Evolutionary conservation across 75 land plant genomes (phyloP), one percentile per base, ranked within the genome.

Genomic region (Pinus taeda): DNA sequence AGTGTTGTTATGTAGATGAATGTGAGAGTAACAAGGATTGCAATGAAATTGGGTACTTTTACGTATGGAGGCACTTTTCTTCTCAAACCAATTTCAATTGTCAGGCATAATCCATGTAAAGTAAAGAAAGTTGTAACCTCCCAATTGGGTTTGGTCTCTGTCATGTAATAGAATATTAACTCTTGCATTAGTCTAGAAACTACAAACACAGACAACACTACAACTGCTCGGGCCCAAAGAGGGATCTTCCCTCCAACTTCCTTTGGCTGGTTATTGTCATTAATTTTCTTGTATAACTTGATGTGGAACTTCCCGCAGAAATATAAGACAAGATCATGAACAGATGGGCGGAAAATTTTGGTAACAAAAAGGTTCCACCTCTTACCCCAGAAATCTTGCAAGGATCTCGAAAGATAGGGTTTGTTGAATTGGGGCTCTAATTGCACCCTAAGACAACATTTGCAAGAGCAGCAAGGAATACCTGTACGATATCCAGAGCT

Each of bases 101-200:
- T 77, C 12, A 75, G 69, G 15, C 80, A 76, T 6, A 86, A 26
- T 11, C 97, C 93, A 36, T 94, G 87, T 6, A 94, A 57, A 11
- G 86, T 66, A 71, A 94, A 94, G 76, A 90, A 94, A 24, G 76
- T 62, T 1, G 91, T 87, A 33, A 83, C 79, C 65, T 92, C 88
- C 88, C 95, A 90, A 8, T 85, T 88, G 29, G 95, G 86, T 13
- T 15, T 81, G 18, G 74, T 71, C 26, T 58, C 49, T 5, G 80
- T 88, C 53, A 88, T 21, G 72, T 84, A 85, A 37, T 65, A 86
- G 49, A 83, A 83, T 13, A 92, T 83, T 45, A 88, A 57, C 62
- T 94, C 95, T 42, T 94, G 97, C 89, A 94, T 88, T 58, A 94
- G 36, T 2, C 92, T 95, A 57, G 97, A 94, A 12, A 88, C 33